These are phyloP conservation scores for Aspergillus niger DNA, from an alignment of 2,329 filamentous ascomycete genomes.

Conservation along the genomic window DNA sequence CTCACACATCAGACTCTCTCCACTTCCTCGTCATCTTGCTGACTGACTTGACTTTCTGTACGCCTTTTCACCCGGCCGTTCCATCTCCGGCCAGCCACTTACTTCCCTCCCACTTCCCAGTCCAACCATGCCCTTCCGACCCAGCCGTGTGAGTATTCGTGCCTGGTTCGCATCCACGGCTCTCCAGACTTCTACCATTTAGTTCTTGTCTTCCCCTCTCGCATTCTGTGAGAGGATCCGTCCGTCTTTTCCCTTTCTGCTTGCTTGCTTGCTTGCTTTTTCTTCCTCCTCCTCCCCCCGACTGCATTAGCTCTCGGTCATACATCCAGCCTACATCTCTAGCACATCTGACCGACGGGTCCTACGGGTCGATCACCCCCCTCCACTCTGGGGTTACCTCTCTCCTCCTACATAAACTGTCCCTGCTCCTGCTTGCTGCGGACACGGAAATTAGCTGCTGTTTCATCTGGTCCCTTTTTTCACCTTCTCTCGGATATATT, in stretches of 20 bases:
- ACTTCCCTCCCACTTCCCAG: slow-evolving; percentile 1
- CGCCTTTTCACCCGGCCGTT: not conserved
- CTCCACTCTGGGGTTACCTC: not conserved
- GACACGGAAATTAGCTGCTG: not conserved
- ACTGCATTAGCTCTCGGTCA: not conserved
- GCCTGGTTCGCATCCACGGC: slow-evolving; percentile 7
- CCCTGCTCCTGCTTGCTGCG: not conserved
- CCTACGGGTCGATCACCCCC: not conserved
- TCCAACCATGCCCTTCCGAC: slow-evolving; percentile 20
- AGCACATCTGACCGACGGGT: not conserved
- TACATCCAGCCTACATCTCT: slow-evolving; percentile 2
- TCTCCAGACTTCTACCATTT: not conserved
- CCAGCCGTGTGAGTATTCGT: slow-evolving; percentile 18
- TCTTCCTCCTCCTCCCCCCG: not conserved
- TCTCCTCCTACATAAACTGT: not conserved
- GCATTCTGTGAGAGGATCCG: not conserved
- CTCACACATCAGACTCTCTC: not conserved
- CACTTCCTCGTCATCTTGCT: slow-evolving; percentile 6
- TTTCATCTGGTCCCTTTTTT: not conserved
- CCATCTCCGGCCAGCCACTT: slow-evolving; percentile 16
- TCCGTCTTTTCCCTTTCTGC: not conserved
- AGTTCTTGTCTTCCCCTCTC: not conserved
- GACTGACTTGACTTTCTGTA: not conserved
- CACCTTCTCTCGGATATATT: not conserved
- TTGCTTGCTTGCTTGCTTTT: not conserved